A percentile compares a stretch with the other conserved stretches of the same genome.
phyloP scores from a whole-genome alignment of 306 rosid genomes.

The Fragaria vesca region DNA sequence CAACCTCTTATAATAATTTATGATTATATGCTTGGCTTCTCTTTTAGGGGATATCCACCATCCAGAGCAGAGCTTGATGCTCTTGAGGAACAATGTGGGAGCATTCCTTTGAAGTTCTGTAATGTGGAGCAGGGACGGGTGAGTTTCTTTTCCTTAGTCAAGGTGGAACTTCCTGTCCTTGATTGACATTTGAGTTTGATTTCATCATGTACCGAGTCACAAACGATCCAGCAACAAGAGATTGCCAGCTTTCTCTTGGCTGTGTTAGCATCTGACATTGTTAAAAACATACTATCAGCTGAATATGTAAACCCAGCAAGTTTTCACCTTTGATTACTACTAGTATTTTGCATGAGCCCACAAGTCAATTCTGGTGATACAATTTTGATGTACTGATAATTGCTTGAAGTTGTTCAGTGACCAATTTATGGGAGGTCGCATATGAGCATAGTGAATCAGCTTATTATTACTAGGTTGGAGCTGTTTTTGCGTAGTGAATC shows the following conservation, averaged over 20 bases:
- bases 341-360: not conserved
- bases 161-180: conserved; percentile 60
- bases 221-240: not conserved
- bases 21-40: conserved; percentile 6
- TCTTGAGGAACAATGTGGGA: conserved; percentile 51
- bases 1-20: not conserved
- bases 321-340: not conserved
- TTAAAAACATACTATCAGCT: too few relatives aligned
- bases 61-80: conserved; percentile 51
- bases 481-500: too few relatives aligned
- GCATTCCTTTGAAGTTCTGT: conserved; percentile 62
- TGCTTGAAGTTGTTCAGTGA: not conserved
- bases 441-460: not conserved
- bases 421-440: not conserved
- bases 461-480: not conserved
- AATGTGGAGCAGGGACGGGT: conserved; percentile 59
- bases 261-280: not conserved
- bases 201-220: not conserved
- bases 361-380: not conserved
- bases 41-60: conserved; percentile 61
- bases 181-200: conserved; percentile 37
- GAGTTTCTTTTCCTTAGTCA: conserved; percentile 70
- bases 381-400: not conserved
- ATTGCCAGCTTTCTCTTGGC: not conserved
- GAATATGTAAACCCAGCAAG: not conserved